A percentile compares a stretch with the other conserved stretches of the same genome.
Conservation (phyloP, 2,329 filamentous ascomycete species). For the Mycocentrospora acerina region DNA sequence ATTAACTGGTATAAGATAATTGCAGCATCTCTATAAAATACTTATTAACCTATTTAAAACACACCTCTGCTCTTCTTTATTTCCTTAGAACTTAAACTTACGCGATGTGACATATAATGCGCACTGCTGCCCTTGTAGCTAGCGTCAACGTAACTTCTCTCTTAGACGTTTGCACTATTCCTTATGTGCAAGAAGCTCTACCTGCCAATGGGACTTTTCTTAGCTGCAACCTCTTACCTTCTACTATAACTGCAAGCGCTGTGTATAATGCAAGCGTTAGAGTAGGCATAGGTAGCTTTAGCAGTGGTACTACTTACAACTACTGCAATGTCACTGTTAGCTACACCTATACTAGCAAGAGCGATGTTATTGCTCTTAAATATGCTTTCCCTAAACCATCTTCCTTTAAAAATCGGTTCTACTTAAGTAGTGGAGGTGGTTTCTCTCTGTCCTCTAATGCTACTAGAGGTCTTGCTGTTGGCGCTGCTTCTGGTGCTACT, state of each 20-base stretch:
- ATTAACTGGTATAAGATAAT: no score
- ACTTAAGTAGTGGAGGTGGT: conserved; percentile 51
- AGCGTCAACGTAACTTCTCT: no score
- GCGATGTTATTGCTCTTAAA: conserved; percentile 16
- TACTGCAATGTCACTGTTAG: conserved; percentile 53
- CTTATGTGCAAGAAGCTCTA: conserved; percentile 19
- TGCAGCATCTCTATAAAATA: no score
- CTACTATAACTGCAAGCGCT: conserved; percentile 41
- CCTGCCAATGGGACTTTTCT: conserved; percentile 16
- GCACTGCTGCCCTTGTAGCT: no score
- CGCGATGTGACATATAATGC: no score
- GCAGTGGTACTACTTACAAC: conserved; percentile 13
- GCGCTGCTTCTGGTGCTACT: conserved; percentile 52
- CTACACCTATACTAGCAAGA: conserved; percentile 47
- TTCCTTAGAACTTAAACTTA: no score
- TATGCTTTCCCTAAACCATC: conserved; percentile 49
- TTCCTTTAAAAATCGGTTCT: conserved; percentile 49
- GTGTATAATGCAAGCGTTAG: conserved; percentile 37
- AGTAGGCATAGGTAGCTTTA: conserved; percentile 12
- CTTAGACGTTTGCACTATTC: conserved; percentile 16
- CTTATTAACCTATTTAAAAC: no score
- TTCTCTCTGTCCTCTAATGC: conserved; percentile 31
- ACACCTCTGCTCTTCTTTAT: no score
- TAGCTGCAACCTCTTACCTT: conserved; percentile 43
- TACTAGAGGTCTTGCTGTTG: conserved; percentile 49